These are phyloP conservation scores for Chenopodium suecicum DNA, from an alignment of 148 eudicot species.

Conservation along the genomic window DNA sequence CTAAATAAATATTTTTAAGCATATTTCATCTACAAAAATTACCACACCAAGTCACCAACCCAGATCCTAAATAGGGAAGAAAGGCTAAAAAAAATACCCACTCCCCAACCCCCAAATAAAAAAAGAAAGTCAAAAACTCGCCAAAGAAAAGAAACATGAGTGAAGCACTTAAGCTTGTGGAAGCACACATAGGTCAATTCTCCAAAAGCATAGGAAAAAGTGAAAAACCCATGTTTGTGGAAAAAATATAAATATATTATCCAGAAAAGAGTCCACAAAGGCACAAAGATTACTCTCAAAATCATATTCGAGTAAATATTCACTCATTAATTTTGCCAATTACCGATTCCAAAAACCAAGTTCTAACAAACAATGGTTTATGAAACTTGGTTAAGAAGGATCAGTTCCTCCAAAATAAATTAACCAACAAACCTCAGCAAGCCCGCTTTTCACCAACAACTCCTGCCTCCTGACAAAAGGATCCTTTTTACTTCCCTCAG, in stretches of 20 bases:
- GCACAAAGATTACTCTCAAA: background rate
- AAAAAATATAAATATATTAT: too few species aligned
- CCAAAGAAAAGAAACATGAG: background rate
- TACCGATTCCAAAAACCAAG: background rate
- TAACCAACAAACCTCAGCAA: conserved; percentile 80
- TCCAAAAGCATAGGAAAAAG: background rate
- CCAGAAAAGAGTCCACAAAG: background rate
- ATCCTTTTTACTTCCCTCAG: conserved; percentile 89
- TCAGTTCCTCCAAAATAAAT: background rate
- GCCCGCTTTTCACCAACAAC: conserved; percentile 81
- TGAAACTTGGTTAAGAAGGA: background rate
- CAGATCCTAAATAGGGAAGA: background rate
- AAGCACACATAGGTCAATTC: too few species aligned
- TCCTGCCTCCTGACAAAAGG: conserved; percentile 72
- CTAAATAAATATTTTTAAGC: too few species aligned
- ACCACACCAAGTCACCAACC: too few species aligned
- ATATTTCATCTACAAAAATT: too few species aligned
- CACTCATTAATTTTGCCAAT: background rate
- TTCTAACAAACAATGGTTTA: background rate
- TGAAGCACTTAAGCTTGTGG: too few species aligned
- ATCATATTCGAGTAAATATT: background rate
- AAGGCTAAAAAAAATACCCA: background rate
- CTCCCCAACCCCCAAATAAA: background rate
- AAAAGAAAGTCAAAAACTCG: too few species aligned
- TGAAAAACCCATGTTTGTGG: background rate